Percentiles rank a stretch among this genome's conserved stretches.
phyloP scores from a whole-genome alignment of 805 yeast genomes.

The Ogataea populi-albae region DNA sequence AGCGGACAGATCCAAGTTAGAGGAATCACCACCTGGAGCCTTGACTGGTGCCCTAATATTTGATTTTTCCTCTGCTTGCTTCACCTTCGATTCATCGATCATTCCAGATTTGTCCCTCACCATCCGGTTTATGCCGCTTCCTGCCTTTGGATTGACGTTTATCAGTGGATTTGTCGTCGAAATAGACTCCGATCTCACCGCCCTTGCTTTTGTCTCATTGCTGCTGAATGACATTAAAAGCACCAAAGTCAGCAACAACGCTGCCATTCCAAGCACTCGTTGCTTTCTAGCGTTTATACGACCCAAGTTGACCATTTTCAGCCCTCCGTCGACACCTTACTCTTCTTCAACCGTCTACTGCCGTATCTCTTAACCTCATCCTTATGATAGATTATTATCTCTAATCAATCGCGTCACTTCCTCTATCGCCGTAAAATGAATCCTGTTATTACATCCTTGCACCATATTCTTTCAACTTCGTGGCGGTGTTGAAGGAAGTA shows the following conservation, averaged over 20 bases:
- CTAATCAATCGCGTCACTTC: too few relatives aligned
- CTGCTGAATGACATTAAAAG: slow-evolving; percentile 33
- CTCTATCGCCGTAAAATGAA: too few relatives aligned
- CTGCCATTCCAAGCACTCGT: slow-evolving; percentile 40
- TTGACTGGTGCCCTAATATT: slow-evolving; percentile 21
- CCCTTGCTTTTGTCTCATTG: slow-evolving; percentile 12
- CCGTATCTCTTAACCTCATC: too few relatives aligned
- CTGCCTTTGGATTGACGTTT: slow-evolving; percentile 16
- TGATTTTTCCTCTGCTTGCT: slow-evolving; percentile 33
- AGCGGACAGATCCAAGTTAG: slow-evolving; percentile 6
- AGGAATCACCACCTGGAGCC: slow-evolving; percentile 20
- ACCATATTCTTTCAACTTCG: too few relatives aligned
- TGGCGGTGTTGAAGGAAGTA: too few relatives aligned
- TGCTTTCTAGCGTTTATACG: slow-evolving; percentile 33
- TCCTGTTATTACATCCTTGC: too few relatives aligned
- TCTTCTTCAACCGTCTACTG: too few relatives aligned
- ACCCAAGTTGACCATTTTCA: too few relatives aligned
- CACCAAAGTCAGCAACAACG: slow-evolving; percentile 36
- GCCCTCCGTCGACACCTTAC: too few relatives aligned
- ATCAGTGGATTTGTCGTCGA: slow-evolving; percentile 9
- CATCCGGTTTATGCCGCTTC: slow-evolving; percentile 26
- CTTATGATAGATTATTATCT: too few relatives aligned
- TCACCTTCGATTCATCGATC: slow-evolving; percentile 42
- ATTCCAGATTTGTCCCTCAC: slow-evolving; percentile 35
- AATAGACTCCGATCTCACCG: slow-evolving; percentile 8